Conservation (phyloP, 2,329 filamentous ascomycete genomes). For the Penicillium expansum region DNA sequence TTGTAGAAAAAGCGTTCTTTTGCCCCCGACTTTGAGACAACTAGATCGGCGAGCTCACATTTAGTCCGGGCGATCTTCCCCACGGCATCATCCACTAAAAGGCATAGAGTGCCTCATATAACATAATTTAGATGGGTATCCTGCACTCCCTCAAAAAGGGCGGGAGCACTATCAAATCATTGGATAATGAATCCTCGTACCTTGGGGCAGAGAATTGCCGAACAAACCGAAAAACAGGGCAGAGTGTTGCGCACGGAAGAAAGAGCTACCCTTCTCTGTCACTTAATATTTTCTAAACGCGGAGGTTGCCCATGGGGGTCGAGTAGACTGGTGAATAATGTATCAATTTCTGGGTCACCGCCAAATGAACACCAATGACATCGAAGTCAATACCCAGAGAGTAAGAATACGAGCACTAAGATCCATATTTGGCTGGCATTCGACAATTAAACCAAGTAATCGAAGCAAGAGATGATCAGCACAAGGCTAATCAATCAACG, state of each 20-base stretch:
- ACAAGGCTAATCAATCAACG: constrained; percentile 8
- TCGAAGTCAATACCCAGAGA: neutral
- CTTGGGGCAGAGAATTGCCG: neutral
- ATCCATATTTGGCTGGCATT: neutral
- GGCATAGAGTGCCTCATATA: neutral
- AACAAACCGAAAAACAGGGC: neutral
- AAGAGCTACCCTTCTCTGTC: constrained; percentile 1
- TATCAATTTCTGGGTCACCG: constrained; percentile 8
- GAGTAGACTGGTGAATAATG: constrained; percentile 2
- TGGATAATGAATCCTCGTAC: neutral
- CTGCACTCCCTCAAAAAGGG: neutral
- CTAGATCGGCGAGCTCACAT: no score
- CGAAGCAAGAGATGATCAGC: constrained; percentile 13
- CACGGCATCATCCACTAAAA: neutral
- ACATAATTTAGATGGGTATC: neutral
- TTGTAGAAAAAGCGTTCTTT: no score
- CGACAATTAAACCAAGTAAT: constrained; percentile 1
- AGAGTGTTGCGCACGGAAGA: neutral
- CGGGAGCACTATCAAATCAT: neutral
- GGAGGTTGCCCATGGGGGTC: constrained; percentile 4
- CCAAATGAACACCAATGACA: constrained; percentile 10
- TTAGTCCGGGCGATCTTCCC: neutral
- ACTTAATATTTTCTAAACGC: constrained; percentile 2
- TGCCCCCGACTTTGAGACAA: no score
- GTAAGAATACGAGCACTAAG: neutral